Evolutionary conservation across 192 early-diverging fungal species (phyloP), one percentile per base, ranked within the genome.

Genomic region (Umbelopsis sp.): DNA sequence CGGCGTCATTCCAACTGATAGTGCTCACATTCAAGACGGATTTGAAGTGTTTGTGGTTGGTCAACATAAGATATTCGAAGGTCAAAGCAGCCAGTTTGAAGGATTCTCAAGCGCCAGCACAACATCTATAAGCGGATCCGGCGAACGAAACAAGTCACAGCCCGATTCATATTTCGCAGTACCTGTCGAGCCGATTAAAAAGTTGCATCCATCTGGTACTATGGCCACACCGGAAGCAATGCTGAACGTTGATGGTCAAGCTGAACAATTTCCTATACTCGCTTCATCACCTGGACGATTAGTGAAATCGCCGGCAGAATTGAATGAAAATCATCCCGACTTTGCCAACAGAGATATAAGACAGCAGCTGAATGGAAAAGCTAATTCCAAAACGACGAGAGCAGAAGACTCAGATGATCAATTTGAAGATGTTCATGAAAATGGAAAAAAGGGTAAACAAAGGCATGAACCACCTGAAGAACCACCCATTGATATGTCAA

Each of bases 1-100:
- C 30, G 51, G 61, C 4, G 27, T 48, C 0, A 18, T 46, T 13
- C 64, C 41, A 4, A 25, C 27, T n/a, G 64, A 48, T 8, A 61
- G 27, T 18, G 16, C 7, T 49, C 68, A 18, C 20, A 46, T 6
- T 15, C 35, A 18, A 13, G 33, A 11, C 16, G 22, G 16, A 30
- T 70, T 23, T 53, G 55, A 48, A 55, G 53, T 27, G 22, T 73
- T 58, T 44, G 51, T 2, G 4, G 51, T 48, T 44, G 64, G 64
- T 23, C 69, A 53, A 46, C 64, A 27, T 16, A 70, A 23, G 69
- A 45, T 66, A 22, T 71, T 49, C 41, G n/a, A n/a, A 27, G 25
- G 18, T 48, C 51, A 21, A 13, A 53, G 25, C 33, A 16, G 16
- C 25, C 70, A 64, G 16, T 13, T 49, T 33, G 18, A 61, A 18